Conservation (phyloP, 208 protist species). For the Leishmania major region DNA sequence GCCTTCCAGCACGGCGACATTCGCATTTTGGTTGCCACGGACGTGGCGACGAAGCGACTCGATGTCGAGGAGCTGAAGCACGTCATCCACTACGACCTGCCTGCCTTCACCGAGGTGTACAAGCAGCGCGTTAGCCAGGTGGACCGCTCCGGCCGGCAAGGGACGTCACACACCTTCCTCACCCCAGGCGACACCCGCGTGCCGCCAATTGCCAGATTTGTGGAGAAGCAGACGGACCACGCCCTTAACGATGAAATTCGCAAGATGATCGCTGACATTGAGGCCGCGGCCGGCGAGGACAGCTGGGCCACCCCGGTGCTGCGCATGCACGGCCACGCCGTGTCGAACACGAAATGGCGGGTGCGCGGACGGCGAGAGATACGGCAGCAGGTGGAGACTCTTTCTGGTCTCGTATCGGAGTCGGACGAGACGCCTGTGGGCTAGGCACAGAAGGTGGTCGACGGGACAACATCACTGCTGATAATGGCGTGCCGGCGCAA, state of each 20-base stretch:
- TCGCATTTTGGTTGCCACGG: slow-evolving; percentile 95
- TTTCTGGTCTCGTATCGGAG: slow-evolving; percentile 10
- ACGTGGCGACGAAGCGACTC: slow-evolving; percentile 94
- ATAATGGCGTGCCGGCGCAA: neutral
- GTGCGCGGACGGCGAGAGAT: slow-evolving; percentile 39
- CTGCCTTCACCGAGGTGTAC: slow-evolving; percentile 96
- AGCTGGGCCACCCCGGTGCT: slow-evolving; percentile 40
- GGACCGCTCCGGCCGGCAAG: slow-evolving; percentile 93
- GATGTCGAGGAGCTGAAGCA: slow-evolving; percentile 94
- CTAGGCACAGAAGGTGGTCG: neutral
- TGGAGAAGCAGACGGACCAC: slow-evolving; percentile 51
- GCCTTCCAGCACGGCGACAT: slow-evolving; percentile 81
- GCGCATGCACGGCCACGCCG: slow-evolving; percentile 22
- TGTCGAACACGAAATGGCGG: slow-evolving; percentile 35
- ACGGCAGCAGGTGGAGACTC: slow-evolving; percentile 32
- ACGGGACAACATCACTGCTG: neutral
- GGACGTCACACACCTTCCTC: slow-evolving; percentile 95
- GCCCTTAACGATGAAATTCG: slow-evolving; percentile 36
- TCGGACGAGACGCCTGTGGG: slow-evolving; percentile 19
- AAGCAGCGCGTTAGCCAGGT: slow-evolving; percentile 98
- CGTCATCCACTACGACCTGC: slow-evolving; percentile 98
- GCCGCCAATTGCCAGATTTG: slow-evolving; percentile 56
- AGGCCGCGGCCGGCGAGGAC: slow-evolving; percentile 33
- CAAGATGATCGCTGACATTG: slow-evolving; percentile 23
- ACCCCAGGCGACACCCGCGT: slow-evolving; percentile 57